Conservation (phyloP, 2,329 filamentous ascomycete genomes). For the Pestalotiopsis sp. region DNA sequence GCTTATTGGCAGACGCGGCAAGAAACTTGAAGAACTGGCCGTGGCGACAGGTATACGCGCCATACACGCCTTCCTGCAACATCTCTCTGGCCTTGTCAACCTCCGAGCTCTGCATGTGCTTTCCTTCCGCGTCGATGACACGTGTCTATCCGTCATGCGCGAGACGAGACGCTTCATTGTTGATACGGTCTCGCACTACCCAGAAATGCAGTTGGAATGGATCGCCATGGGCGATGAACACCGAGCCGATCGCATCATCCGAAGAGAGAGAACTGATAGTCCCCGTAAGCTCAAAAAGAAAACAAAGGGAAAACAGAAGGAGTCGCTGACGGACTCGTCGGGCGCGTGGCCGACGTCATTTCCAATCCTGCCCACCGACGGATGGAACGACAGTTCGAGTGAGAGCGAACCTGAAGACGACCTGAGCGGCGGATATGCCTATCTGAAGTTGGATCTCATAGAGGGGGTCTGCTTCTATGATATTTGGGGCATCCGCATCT, state of each 20-base stretch:
- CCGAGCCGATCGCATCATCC: conserved; percentile 49
- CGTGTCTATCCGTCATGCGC: conserved; percentile 56
- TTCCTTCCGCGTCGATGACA: conserved; percentile 56
- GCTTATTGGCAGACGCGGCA: conserved; percentile 53
- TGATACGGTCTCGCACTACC: conserved; percentile 58
- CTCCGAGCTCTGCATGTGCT: conserved; percentile 59
- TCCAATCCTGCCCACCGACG: conserved; percentile 26
- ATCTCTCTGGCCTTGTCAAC: conserved; percentile 45
- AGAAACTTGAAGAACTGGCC: conserved; percentile 55
- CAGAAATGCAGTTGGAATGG: conserved; percentile 58
- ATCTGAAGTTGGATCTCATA: conserved; percentile 37
- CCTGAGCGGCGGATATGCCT: conserved; percentile 19
- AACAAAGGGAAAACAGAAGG: conserved; percentile 37
- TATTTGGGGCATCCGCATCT: conserved; percentile 53
- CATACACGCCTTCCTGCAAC: conserved; percentile 59
- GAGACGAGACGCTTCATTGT: conserved; percentile 61
- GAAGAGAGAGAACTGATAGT: conserved; percentile 32
- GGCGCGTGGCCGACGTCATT: conserved; percentile 16
- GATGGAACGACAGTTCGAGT: conserved; percentile 28
- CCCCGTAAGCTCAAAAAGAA: conserved; percentile 27
- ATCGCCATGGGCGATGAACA: conserved; percentile 55
- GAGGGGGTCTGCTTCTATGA: conserved; percentile 45
- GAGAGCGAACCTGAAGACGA: conserved; percentile 38
- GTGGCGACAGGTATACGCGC: conserved; percentile 54
- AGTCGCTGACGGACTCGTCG: conserved; percentile 26